These are phyloP conservation scores for Calonectria multiphialidica DNA, from an alignment of 2,329 filamentous ascomycete genomes.

Conservation along the genomic window DNA sequence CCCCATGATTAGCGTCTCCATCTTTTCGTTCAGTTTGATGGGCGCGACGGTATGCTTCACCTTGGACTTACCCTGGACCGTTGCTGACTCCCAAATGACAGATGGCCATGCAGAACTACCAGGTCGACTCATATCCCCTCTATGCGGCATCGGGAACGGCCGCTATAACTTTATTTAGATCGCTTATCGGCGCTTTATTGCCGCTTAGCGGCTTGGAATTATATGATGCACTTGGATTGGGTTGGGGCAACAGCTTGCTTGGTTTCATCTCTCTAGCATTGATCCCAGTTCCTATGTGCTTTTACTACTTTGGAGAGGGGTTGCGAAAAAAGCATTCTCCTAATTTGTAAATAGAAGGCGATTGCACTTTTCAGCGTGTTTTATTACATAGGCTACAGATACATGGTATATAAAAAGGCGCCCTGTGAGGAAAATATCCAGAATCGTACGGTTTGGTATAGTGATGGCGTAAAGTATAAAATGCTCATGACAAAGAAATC, in stretches of 20 bases:
- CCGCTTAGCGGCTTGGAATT: conserved; percentile 65
- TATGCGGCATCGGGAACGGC: conserved; percentile 45
- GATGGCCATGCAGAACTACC: conserved; percentile 68
- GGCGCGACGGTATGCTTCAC: conserved; percentile 36
- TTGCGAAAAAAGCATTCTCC: background rate
- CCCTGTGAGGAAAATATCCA: background rate
- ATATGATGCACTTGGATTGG: conserved; percentile 55
- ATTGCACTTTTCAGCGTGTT: background rate
- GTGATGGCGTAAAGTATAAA: background rate
- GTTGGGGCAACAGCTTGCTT: conserved; percentile 58
- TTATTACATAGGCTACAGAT: background rate
- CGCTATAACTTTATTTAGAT: conserved; percentile 55
- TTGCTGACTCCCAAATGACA: conserved; percentile 41
- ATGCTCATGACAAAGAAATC: background rate
- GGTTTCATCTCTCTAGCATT: conserved; percentile 62
- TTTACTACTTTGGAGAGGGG: conserved; percentile 37
- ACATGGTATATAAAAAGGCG: conserved; percentile 1
- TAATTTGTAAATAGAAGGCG: background rate
- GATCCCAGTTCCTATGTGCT: conserved; percentile 51
- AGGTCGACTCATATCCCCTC: conserved; percentile 55
- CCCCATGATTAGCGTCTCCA: conserved; percentile 66
- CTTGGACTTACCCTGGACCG: background rate
- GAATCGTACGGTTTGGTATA: background rate
- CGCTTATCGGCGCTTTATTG: conserved; percentile 71
- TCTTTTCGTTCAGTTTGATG: conserved; percentile 60